A percentile compares a stretch with the other conserved stretches of the same genome.
phyloP scores from a whole-genome alignment of 2,329 filamentous ascomycete genomes.

The Endoconidiophora polonica region DNA sequence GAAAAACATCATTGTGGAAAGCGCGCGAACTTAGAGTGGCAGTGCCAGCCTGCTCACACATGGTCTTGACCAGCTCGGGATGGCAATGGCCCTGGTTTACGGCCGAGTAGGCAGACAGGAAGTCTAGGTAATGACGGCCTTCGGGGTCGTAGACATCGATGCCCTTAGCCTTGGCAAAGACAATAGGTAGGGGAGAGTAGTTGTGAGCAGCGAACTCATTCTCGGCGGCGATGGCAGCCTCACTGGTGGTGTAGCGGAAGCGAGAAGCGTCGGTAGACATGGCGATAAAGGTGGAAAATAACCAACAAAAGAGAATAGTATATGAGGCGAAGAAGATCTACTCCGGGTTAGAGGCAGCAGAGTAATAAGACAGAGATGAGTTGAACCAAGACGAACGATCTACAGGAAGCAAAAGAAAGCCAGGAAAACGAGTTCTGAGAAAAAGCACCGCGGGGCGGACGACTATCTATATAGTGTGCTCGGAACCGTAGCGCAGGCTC shows the following conservation, averaged over 20 bases:
- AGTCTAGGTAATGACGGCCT: conserved; percentile 89
- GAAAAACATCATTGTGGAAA: conserved; percentile 98
- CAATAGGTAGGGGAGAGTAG: conserved; percentile 91
- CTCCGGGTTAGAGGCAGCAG: background rate
- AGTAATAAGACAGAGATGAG: background rate
- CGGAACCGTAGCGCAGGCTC: background rate
- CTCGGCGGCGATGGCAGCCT: conserved; percentile 65
- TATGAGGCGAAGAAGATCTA: background rate
- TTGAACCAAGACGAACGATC: background rate
- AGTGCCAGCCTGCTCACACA: conserved; percentile 75
- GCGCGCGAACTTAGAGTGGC: conserved; percentile 85
- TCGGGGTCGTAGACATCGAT: conserved; percentile 94
- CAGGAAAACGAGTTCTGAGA: background rate
- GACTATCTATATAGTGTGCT: background rate
- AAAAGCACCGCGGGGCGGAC: background rate
- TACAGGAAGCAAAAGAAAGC: background rate
- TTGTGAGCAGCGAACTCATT: conserved; percentile 86
- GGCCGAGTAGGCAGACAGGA: conserved; percentile 92
- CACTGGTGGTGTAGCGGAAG: conserved; percentile 63
- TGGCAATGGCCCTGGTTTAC: conserved; percentile 98
- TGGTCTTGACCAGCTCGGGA: conserved; percentile 79
- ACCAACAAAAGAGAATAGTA: background rate
- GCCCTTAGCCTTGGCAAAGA: conserved; percentile 73
- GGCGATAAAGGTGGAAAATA: conserved; percentile 14
- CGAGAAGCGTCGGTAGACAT: conserved; percentile 44